A percentile compares a stretch with the other conserved stretches of the same genome.
Evolutionary conservation across 441 rosid species (phyloP).

Genomic region (Populus tomentosa): DNA sequence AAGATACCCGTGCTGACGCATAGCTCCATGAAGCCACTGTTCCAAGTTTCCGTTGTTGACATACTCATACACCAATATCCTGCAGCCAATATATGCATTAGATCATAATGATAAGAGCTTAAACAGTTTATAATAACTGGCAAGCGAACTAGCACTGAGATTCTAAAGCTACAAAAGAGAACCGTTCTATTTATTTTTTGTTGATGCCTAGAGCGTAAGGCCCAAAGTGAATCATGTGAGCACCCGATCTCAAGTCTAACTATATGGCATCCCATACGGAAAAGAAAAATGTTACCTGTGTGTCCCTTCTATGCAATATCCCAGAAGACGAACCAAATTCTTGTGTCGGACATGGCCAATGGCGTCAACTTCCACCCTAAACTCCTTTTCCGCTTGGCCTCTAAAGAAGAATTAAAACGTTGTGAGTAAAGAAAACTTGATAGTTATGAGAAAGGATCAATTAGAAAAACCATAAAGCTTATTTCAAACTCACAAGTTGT

Average conservation of each 20-base stretch:
- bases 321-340: constrained; percentile 94
- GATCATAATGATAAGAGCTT: neutral
- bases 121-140: neutral
- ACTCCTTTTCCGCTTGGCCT: constrained; percentile 99
- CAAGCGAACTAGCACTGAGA: neutral
- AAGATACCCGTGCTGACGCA: constrained; percentile 82
- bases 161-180: neutral
- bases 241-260: neutral
- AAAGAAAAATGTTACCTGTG: constrained; percentile 48
- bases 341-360: constrained; percentile 98
- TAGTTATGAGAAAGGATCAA: neutral
- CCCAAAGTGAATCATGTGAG: neutral
- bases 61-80: constrained; percentile 93
- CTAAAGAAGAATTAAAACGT: constrained; percentile 28
- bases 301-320: constrained; percentile 96
- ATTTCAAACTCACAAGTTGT: constrained; percentile 64
- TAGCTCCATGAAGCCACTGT: constrained; percentile 98
- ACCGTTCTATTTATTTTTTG: neutral
- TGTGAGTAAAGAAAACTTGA: constrained; percentile 6
- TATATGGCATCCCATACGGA: neutral
- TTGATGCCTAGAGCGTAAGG: neutral
- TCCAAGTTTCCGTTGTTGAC: constrained; percentile 94
- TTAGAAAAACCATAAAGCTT: neutral
- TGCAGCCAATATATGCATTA: constrained; percentile 17
- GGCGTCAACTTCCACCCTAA: constrained; percentile 90